phyloP scores from a whole-genome alignment of 2,329 filamentous ascomycete genomes.

The Sporothrix schenckii region DNA sequence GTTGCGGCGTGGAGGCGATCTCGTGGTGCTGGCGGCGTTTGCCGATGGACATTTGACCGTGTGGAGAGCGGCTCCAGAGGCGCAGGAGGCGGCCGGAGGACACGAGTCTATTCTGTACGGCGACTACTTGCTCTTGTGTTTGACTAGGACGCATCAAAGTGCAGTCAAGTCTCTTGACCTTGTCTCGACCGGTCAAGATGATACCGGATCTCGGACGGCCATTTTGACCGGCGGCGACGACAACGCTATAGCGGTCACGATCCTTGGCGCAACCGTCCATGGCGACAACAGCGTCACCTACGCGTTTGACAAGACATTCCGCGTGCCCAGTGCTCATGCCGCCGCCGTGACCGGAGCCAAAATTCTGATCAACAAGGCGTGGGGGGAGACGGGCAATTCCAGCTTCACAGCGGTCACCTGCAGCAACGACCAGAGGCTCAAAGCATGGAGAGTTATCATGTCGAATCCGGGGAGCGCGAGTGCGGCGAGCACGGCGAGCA shows the following conservation, averaged over 20 bases:
- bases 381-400: conserved; percentile 33
- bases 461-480: too few relatives aligned
- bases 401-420: conserved; percentile 39
- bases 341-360: conserved; percentile 68
- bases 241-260: conserved; percentile 67
- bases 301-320: conserved; percentile 37
- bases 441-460: conserved; percentile 52
- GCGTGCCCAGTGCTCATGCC: conserved; percentile 65
- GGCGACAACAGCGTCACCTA: conserved; percentile 23
- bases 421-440: conserved; percentile 65
- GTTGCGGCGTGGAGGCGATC: conserved; percentile 35
- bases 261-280: too few relatives aligned
- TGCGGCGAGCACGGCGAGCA: too few relatives aligned
- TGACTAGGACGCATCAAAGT: conserved; percentile 65
- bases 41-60: conserved; percentile 78
- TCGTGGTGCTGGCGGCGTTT: conserved; percentile 66
- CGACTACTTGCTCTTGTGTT: conserved; percentile 35
- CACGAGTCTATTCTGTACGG: conserved; percentile 35
- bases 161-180: conserved; percentile 70
- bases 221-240: conserved; percentile 85
- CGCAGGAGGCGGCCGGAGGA: not conserved
- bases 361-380: conserved; percentile 40
- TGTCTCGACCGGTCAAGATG: not conserved
- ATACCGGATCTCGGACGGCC: conserved; percentile 41
- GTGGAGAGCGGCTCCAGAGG: conserved; percentile 49